A percentile compares a stretch with the other conserved stretches of the same genome.
phyloP scores from a whole-genome alignment of 345 rosid species.

The Pelargonium nanum region DNA sequence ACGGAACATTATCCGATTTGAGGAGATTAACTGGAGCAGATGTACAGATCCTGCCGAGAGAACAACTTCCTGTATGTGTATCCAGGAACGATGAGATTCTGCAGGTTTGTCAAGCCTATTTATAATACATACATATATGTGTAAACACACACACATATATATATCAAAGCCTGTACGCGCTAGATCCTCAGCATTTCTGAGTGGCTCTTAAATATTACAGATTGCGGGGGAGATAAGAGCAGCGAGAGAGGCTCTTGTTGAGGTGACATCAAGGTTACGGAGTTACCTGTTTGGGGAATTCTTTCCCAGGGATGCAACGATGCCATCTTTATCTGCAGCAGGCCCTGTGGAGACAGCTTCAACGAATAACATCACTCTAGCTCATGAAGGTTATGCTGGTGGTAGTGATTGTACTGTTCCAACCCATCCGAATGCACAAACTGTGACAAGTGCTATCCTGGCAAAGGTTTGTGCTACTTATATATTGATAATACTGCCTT shows the following conservation, averaged over 20 bases:
- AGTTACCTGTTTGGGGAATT: constrained; percentile 64
- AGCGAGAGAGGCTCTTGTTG: constrained; percentile 90
- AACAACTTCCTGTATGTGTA: constrained; percentile 49
- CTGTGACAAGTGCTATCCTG: no score
- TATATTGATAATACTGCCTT: not conserved
- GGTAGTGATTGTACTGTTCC: constrained; percentile 24
- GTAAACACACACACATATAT: no score
- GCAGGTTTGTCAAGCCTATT: constrained; percentile 74
- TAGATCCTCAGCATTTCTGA: no score
- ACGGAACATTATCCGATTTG: constrained; percentile 65
- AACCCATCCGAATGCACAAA: constrained; percentile 23
- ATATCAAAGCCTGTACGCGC: no score
- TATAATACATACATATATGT: no score
- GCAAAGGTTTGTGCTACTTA: constrained; percentile 39
- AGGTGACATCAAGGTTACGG: constrained; percentile 64
- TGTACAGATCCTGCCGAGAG: constrained; percentile 59
- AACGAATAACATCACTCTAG: no score
- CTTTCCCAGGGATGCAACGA: constrained; percentile 31
- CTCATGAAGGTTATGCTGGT: constrained; percentile 40
- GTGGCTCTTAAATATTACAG: constrained; percentile 12
- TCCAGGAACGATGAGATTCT: constrained; percentile 58
- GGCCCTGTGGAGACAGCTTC: constrained; percentile 37
- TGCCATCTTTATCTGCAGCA: no score
- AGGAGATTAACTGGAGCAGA: constrained; percentile 69
- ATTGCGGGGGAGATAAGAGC: constrained; percentile 86